Conservation (phyloP, 2,329 filamentous ascomycete genomes). For the Malbranchea cinnamomea region DNA sequence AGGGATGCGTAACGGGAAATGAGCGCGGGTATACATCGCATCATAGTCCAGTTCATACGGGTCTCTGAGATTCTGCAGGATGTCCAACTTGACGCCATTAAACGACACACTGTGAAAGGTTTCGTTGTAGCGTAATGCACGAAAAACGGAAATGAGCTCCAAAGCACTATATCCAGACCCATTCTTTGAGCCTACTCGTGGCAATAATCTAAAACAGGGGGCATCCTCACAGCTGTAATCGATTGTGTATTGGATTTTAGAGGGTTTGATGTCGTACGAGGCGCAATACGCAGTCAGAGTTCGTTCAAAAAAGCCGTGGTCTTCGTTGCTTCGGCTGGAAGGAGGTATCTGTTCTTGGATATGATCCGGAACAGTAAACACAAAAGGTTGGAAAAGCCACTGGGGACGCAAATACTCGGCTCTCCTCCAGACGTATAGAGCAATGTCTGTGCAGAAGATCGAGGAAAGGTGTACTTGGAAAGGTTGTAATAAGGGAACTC, state of each 20-base stretch:
- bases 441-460: slow-evolving; percentile 48
- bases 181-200: slow-evolving; percentile 34
- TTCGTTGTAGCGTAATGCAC: slow-evolving; percentile 56
- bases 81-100: slow-evolving; percentile 47
- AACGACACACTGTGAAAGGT: slow-evolving; percentile 55
- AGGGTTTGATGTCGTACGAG: slow-evolving; percentile 52
- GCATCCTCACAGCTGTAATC: slow-evolving; percentile 49
- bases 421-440: slow-evolving; percentile 43
- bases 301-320: slow-evolving; percentile 49
- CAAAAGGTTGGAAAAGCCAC: slow-evolving; percentile 49
- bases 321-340: slow-evolving; percentile 36
- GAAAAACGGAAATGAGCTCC: slow-evolving; percentile 55
- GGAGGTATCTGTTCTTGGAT: slow-evolving; percentile 37
- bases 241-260: slow-evolving; percentile 50
- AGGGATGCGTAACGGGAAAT: slow-evolving; percentile 37
- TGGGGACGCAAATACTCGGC: slow-evolving; percentile 51
- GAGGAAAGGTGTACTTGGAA: slow-evolving; percentile 48
- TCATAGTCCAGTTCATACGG: slow-evolving; percentile 46
- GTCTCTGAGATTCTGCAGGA: slow-evolving; percentile 47
- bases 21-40: slow-evolving; percentile 45
- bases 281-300: slow-evolving; percentile 56
- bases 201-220: slow-evolving; percentile 50
- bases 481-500: slow-evolving; percentile 40
- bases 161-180: slow-evolving; percentile 41
- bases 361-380: slow-evolving; percentile 43